Evolutionary conservation across 495 filamentous ascomycete genomes (phyloP).

Genomic region (Parachaetomium inaequale): DNA sequence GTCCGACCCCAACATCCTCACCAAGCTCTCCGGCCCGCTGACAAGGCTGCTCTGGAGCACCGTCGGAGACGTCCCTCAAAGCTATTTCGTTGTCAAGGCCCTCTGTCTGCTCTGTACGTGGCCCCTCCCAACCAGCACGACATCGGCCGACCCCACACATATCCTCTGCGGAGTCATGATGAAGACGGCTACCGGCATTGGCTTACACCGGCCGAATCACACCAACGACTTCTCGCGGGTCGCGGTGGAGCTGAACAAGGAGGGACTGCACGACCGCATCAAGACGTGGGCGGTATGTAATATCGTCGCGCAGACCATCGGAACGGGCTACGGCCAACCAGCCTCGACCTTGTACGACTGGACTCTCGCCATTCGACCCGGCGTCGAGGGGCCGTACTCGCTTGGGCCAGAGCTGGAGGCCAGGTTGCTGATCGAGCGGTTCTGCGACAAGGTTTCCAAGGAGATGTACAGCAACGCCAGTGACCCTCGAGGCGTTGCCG

Average conservation of each 20-base stretch:
- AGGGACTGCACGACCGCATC: conserved; percentile 80
- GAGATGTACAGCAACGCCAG: conserved; percentile 76
- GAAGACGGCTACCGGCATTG: conserved; percentile 86
- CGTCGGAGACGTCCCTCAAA: conserved; percentile 76
- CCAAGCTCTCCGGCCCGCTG: conserved; percentile 65
- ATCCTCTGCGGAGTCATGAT: conserved; percentile 90
- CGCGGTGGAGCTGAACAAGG: conserved; percentile 74
- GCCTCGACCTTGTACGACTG: conserved; percentile 86
- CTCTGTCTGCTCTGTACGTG: conserved; percentile 85
- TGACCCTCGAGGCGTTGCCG: conserved; percentile 68
- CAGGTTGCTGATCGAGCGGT: conserved; percentile 73
- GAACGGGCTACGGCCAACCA: conserved; percentile 87
- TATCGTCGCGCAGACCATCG: conserved; percentile 86
- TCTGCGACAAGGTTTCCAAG: conserved; percentile 82
- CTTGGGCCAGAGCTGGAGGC: conserved; percentile 64
- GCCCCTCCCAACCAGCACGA: conserved; percentile 85
- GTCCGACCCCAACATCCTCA: conserved; percentile 61
- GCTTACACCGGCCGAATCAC: conserved; percentile 84
- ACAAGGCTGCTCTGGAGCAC: conserved; percentile 78
- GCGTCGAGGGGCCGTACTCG: conserved; percentile 60
- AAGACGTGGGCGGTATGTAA: conserved; percentile 91
- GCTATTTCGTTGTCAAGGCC: conserved; percentile 86
- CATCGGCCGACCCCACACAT: conserved; percentile 82
- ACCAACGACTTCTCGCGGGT: conserved; percentile 86
- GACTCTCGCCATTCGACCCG: conserved; percentile 65